These are phyloP conservation scores for Bipolaris cookei DNA, from an alignment of 2,329 filamentous ascomycete species.

Conservation along the genomic window DNA sequence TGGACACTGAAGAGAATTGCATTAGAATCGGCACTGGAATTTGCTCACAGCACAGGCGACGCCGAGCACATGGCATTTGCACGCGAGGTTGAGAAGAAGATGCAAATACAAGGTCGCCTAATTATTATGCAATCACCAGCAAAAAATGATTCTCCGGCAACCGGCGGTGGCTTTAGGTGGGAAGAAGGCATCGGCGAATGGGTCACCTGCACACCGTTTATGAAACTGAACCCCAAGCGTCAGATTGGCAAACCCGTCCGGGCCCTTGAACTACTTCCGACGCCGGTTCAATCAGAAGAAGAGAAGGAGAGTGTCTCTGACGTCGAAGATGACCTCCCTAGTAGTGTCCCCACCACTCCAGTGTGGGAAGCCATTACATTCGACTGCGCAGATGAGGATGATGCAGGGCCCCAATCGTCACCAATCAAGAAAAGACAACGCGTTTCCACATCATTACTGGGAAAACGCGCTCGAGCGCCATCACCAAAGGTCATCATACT, in stretches of 20 bases:
- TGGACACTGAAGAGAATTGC: slow-evolving; percentile 48
- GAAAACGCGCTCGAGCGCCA: slow-evolving; percentile 35
- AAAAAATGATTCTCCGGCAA: slow-evolving; percentile 36
- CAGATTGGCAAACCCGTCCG: slow-evolving; percentile 26
- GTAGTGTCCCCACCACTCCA: not conserved
- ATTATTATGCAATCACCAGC: slow-evolving; percentile 36
- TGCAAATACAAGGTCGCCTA: slow-evolving; percentile 38
- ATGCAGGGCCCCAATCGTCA: slow-evolving; percentile 32
- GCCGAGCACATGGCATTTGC: slow-evolving; percentile 38
- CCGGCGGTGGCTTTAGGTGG: slow-evolving; percentile 48
- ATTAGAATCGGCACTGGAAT: slow-evolving; percentile 47
- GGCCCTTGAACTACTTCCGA: slow-evolving; percentile 34
- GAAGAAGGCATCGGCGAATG: slow-evolving; percentile 56
- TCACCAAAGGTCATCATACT: slow-evolving; percentile 40
- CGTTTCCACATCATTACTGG: slow-evolving; percentile 17
- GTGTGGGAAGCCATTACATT: slow-evolving; percentile 20
- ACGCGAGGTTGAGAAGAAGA: slow-evolving; percentile 40
- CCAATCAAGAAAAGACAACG: slow-evolving; percentile 29
- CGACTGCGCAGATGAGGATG: slow-evolving; percentile 25
- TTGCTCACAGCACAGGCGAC: slow-evolving; percentile 40
- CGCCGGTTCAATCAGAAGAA: slow-evolving; percentile 36
- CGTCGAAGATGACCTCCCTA: slow-evolving; percentile 10
- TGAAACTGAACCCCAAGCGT: slow-evolving; percentile 26
- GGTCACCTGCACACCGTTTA: slow-evolving; percentile 52
- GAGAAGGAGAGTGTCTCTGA: slow-evolving; percentile 23